These are phyloP conservation scores for Leishmania lainsoni DNA, from an alignment of 208 protist genomes.

Conservation along the genomic window DNA sequence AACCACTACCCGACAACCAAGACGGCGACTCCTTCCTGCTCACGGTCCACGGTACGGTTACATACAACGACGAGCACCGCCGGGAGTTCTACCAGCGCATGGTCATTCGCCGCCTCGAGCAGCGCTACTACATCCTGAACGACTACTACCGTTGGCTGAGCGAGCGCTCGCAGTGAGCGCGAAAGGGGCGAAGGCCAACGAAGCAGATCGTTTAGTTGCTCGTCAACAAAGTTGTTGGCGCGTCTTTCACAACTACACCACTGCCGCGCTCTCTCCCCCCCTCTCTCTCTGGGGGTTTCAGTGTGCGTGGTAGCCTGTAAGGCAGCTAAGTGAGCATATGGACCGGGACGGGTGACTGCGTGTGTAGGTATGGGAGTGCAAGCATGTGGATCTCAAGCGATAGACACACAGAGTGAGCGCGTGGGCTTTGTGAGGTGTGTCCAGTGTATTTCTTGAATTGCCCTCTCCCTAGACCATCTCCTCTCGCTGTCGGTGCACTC, in stretches of 20 bases:
- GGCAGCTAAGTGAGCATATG: neutral
- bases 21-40: conserved; percentile 80
- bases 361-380: too few relatives aligned
- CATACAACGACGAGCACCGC: conserved; percentile 88
- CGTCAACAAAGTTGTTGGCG: neutral
- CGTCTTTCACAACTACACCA: neutral
- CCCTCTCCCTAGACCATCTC: neutral
- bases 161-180: conserved; percentile 45
- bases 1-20: conserved; percentile 87
- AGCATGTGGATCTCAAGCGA: neutral
- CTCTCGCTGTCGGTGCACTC: neutral
- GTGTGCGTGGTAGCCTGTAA: neutral
- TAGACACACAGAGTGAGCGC: neutral
- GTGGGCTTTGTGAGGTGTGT: neutral
- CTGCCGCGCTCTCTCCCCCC: neutral
- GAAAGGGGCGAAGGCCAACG: neutral
- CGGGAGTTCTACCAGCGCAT: conserved; percentile 89
- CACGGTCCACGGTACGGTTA: conserved; percentile 78
- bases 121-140: conserved; percentile 85
- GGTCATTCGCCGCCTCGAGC: conserved; percentile 73
- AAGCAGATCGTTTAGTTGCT: neutral
- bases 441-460: neutral
- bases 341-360: neutral
- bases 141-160: conserved; percentile 92
- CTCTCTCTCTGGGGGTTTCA: neutral